Evolutionary conservation across 352 stramenopile species (phyloP), one percentile per base, ranked within the genome.

Genomic region (Pythium rhizo-oryzae): DNA sequence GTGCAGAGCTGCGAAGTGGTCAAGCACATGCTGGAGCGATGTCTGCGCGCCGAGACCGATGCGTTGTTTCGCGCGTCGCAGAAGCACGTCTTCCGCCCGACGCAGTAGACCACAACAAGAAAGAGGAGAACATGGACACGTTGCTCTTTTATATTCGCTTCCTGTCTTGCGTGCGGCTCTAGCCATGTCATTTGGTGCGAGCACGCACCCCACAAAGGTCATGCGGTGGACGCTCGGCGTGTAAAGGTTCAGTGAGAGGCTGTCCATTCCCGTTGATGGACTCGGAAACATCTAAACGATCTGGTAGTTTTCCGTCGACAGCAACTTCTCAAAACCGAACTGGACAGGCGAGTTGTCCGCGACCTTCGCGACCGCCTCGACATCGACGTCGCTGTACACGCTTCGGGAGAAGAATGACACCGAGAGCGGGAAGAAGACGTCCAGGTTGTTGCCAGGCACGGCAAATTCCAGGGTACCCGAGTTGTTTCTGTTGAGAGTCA

Each of bases 351-450:
- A 82, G 55, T 87, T 75, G 75, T 96, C 88, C 54, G 85, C 82
- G 19, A 90, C 79, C 67, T 83, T 89, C 51, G 83, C 76, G 52
- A 94, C 88, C 19, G 85, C 74, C 63, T 93, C 83, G 54, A 96
- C 83, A 59, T 91, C 74, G 50, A 93, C 79, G 59, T 94, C 88
- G 76, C 88, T 93, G 85, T 94, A 96, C 51, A 93, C 83, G 67
- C 60, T 91, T 71, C 88, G 88, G 62, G 88, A 96, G 77, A 93
- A 96, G 78, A 96, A 96, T 62, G 86, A 93, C 25, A 96, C 83
- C n/a, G 84, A 71, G 55, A 96, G 89, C 62, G 88, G 88, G 77
- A 96, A 96, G 77, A 94, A 96, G 35, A 79, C 80, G 68, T 96
- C 88, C 51, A 96, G 67, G 60, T 92, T 85, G 71, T 78, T 81